Conservation (phyloP, 257 asterid genomes). For the Rhazya stricta region DNA sequence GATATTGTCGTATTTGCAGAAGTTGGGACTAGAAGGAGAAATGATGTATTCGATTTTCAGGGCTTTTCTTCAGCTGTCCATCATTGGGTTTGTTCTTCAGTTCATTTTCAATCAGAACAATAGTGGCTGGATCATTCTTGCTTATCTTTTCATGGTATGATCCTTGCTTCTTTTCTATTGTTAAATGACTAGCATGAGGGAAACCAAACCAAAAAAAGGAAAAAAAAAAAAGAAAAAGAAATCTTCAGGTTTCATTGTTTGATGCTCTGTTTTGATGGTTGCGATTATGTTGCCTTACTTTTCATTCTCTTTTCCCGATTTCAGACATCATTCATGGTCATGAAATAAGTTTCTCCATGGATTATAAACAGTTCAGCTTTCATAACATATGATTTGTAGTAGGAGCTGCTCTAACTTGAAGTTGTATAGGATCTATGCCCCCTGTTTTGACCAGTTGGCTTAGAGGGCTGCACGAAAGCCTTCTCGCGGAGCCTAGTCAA, state of each 20-base stretch:
- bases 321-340: background rate
- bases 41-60: conserved; percentile 74
- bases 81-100: conserved; percentile 83
- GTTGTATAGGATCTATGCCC: too few species aligned
- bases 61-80: conserved; percentile 74
- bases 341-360: background rate
- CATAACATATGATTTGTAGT: background rate
- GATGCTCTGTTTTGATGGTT: background rate
- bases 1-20: conserved; percentile 56
- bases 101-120: conserved; percentile 68
- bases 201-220: too few species aligned
- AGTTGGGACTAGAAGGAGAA: conserved; percentile 67
- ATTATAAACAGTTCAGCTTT: background rate
- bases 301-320: background rate
- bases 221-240: background rate
- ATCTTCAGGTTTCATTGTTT: background rate
- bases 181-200: background rate
- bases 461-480: too few species aligned
- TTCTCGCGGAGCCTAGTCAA: too few species aligned
- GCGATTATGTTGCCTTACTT: background rate
- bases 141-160: conserved; percentile 89
- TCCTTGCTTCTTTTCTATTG: background rate
- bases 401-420: background rate
- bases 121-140: conserved; percentile 62
- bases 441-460: background rate